These are phyloP conservation scores for Thuja plicata DNA, from an alignment of 83 land plant genomes.

Conservation along the genomic window DNA sequence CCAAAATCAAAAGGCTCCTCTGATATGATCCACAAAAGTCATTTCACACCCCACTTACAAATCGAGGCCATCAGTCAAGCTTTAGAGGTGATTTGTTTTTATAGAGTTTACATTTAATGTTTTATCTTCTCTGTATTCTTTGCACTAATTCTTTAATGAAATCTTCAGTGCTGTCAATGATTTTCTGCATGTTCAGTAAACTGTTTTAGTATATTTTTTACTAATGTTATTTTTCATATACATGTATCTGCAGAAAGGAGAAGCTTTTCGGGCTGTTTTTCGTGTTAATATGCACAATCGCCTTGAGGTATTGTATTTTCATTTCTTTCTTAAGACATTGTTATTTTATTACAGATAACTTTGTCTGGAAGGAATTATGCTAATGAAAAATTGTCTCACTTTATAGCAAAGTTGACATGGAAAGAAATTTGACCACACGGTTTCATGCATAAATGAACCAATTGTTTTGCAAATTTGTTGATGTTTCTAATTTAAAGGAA, in stretches of 20 bases:
- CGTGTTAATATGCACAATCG: constrained; percentile 76
- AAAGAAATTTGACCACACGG: background rate
- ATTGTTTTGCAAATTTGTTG: background rate
- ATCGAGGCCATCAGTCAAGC: constrained; percentile 36
- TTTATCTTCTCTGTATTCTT: background rate
- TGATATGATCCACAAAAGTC: constrained; percentile 6
- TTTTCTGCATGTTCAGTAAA: background rate
- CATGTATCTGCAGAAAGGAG: constrained; percentile 53
- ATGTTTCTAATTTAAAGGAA: constrained; percentile 4
- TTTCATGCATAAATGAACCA: background rate
- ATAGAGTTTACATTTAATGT: background rate
- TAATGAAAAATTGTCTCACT: background rate
- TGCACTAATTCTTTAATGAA: background rate
- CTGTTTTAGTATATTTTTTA: background rate
- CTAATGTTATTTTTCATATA: background rate
- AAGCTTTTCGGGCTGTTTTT: constrained; percentile 51
- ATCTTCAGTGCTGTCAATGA: background rate
- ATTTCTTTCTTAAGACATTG: background rate
- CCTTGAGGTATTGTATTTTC: constrained; percentile 41
- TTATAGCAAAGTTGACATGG: too few relatives aligned
- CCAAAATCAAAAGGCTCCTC: background rate
- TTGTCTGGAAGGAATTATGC: background rate
- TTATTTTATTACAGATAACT: background rate
- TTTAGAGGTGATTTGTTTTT: constrained; percentile 37
- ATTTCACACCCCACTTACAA: constrained; percentile 43